phyloP scores from a whole-genome alignment of 768 basidiomycete species.

The Leucogyrophana mollusca region DNA sequence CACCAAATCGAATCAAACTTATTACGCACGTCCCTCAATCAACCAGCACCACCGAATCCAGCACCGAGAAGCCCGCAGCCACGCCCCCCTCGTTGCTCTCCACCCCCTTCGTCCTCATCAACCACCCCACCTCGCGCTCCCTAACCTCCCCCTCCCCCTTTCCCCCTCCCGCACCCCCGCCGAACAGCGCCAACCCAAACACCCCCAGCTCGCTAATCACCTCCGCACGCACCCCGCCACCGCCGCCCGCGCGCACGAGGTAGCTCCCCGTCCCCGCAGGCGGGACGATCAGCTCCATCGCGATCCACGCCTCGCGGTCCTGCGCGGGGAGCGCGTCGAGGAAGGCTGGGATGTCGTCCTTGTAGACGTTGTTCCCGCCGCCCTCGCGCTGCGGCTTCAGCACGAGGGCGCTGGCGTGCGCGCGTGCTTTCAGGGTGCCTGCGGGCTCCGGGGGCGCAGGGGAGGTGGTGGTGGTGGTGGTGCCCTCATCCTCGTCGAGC shows the following conservation, averaged over 20 bases:
- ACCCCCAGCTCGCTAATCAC: conserved; percentile 90
- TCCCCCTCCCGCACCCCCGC: conserved; percentile 47
- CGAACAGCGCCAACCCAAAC: conserved; percentile 87
- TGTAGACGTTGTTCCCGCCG: conserved; percentile 96
- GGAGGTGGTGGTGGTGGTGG: background rate
- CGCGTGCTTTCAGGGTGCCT: conserved; percentile 22
- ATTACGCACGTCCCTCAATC: too few relatives aligned
- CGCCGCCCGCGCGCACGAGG: conserved; percentile 69
- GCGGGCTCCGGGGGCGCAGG: conserved; percentile 13
- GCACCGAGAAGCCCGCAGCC: conserved; percentile 76
- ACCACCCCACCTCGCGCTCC: conserved; percentile 74
- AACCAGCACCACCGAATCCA: conserved; percentile 68
- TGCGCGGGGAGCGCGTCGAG: conserved; percentile 56
- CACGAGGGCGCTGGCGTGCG: conserved; percentile 56
- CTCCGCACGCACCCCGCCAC: conserved; percentile 51
- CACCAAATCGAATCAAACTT: too few relatives aligned
- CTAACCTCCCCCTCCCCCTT: conserved; percentile 44
- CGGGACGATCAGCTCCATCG: conserved; percentile 89
- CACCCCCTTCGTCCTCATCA: conserved; percentile 87
- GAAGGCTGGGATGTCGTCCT: conserved; percentile 74
- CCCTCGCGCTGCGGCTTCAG: conserved; percentile 99
- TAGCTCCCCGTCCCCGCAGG: conserved; percentile 68
- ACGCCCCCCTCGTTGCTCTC: conserved; percentile 93
- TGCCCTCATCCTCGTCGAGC: conserved; percentile 41
- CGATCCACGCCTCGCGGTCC: conserved; percentile 87